Conservation (phyloP, 2,329 filamentous ascomycete genomes). For the Diaporthe caulivora region DNA sequence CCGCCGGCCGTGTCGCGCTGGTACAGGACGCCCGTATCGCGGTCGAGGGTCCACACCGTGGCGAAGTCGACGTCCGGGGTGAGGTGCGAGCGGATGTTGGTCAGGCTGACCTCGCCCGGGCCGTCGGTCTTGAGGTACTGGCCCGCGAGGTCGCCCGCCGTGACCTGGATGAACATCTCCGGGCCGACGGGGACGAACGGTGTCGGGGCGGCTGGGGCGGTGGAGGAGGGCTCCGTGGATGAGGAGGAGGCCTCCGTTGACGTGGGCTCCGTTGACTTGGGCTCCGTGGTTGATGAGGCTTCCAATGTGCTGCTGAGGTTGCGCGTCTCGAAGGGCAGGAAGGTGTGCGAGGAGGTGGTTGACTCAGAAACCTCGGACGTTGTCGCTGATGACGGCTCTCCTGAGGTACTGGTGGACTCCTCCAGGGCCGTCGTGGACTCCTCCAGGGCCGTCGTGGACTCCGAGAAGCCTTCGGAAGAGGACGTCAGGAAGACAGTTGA, state of each 20-base stretch:
- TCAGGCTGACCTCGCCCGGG: background rate
- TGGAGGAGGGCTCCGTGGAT: background rate
- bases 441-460: background rate
- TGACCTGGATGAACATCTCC: background rate
- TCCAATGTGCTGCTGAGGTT: background rate
- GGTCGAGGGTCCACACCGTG: conserved; percentile 6
- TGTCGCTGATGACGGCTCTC: background rate
- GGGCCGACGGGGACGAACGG: background rate
- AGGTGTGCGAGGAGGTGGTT: background rate
- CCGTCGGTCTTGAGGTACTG: background rate
- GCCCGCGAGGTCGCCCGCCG: background rate
- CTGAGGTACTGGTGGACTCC: background rate
- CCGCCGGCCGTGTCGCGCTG: background rate
- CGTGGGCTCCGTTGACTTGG: background rate
- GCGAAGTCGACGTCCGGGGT: background rate
- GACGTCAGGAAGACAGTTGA: background rate
- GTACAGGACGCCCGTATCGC: background rate
- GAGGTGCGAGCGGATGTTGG: background rate
- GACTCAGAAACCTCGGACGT: background rate
- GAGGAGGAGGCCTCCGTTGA: background rate
- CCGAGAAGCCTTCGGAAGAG: background rate
- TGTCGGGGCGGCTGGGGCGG: background rate
- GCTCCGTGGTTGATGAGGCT: background rate
- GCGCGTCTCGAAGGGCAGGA: background rate
- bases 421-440: background rate